Evolutionary conservation across 1,284 basidiomycete genomes (phyloP).

Genomic region (Trametes versicolor): DNA sequence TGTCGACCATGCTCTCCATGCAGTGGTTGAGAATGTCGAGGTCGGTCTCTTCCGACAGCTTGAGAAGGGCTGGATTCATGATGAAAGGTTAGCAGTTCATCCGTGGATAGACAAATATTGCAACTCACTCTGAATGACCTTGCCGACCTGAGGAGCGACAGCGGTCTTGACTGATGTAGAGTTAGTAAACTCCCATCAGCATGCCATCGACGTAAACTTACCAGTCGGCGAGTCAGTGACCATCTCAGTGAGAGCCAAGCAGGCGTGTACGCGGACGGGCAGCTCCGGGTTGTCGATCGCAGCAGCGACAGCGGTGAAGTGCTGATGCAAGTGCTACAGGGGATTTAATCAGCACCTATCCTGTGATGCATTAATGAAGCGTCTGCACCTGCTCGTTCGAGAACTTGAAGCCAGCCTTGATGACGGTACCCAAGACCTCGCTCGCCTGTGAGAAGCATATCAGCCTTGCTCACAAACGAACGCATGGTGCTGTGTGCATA

Average conservation of each 20-base stretch:
- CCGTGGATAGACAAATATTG: background rate
- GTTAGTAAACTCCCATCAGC: background rate
- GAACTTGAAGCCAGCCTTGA: constrained; percentile 75
- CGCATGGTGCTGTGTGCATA: constrained; percentile 49
- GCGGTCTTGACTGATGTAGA: constrained; percentile 66
- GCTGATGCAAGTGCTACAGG: constrained; percentile 65
- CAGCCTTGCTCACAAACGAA: background rate
- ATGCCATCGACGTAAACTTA: constrained; percentile 42
- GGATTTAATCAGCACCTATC: background rate
- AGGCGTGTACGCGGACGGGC: constrained; percentile 88
- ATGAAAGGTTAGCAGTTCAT: background rate
- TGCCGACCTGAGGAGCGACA: constrained; percentile 83
- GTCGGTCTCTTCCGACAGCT: constrained; percentile 90
- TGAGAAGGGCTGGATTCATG: constrained; percentile 68
- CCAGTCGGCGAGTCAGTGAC: constrained; percentile 73
- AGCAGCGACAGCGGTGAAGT: constrained; percentile 69
- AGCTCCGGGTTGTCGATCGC: constrained; percentile 81
- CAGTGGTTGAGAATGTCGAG: constrained; percentile 85
- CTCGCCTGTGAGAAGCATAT: constrained; percentile 65
- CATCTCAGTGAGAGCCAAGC: constrained; percentile 83
- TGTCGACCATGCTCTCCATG: constrained; percentile 89
- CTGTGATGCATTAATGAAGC: constrained; percentile 2
- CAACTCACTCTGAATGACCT: constrained; percentile 84
- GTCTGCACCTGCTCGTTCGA: constrained; percentile 65
- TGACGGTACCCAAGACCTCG: constrained; percentile 80